These are phyloP conservation scores for Ganoderma multipileum DNA, from an alignment of 1,284 basidiomycete genomes.

Conservation along the genomic window DNA sequence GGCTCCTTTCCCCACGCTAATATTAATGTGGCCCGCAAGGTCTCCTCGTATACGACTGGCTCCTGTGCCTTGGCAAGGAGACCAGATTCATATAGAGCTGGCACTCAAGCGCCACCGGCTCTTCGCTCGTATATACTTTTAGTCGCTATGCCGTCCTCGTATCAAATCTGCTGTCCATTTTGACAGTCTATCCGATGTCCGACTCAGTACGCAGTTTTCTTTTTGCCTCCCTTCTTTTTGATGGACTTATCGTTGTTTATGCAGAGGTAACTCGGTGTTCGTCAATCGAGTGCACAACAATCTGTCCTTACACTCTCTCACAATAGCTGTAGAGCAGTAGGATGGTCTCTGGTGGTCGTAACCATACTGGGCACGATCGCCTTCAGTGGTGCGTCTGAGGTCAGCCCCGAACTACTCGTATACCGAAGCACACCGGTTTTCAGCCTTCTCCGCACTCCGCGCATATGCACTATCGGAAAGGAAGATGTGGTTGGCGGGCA, in stretches of 20 bases:
- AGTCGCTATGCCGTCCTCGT: not conserved
- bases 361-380: not conserved
- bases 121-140: not conserved
- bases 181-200: not conserved
- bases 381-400: not conserved
- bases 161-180: not conserved
- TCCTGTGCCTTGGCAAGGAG: not conserved
- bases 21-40: not conserved
- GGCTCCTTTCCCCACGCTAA: too few relatives aligned
- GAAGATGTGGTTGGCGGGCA: not conserved
- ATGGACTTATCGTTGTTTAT: not conserved
- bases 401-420: not conserved
- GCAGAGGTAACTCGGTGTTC: too few relatives aligned
- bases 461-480: not conserved
- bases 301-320: not conserved
- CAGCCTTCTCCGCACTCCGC: not conserved
- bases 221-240: not conserved
- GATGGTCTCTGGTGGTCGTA: not conserved
- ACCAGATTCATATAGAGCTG: not conserved
- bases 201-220: not conserved
- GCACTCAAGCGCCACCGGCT: not conserved
- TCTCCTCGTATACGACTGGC: not conserved
- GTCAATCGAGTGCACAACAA: too few relatives aligned
- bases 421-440: too few relatives aligned
- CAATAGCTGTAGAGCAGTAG: not conserved